Conservation (phyloP, 2,329 filamentous ascomycete species). For the Gnomoniopsis smithogilvyi region DNA sequence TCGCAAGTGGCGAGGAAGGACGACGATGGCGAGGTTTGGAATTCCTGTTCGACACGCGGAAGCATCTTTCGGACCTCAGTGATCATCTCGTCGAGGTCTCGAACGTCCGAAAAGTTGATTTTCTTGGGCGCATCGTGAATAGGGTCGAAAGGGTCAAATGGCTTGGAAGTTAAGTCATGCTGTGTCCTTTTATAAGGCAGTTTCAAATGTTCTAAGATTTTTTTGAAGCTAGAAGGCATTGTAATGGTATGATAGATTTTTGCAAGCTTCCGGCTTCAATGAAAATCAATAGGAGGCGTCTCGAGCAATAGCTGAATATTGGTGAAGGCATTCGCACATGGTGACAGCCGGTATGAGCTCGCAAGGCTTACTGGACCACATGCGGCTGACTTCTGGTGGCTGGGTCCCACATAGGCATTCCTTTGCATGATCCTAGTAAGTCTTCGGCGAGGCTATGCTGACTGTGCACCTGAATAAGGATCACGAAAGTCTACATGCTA, state of each 20-base stretch:
- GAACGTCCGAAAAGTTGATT: neutral
- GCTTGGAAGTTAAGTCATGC: neutral
- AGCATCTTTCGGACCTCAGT: neutral
- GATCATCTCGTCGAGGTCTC: neutral
- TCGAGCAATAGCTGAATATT: too few relatives aligned
- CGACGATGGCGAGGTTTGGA: neutral
- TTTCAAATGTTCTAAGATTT: neutral
- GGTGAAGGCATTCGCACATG: too few relatives aligned
- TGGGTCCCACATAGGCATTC: too few relatives aligned
- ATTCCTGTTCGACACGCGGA: neutral
- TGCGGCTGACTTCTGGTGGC: too few relatives aligned
- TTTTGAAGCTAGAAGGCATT: neutral
- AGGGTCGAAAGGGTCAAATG: neutral
- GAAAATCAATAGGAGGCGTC: too few relatives aligned
- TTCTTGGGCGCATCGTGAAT: neutral
- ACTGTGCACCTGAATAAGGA: too few relatives aligned
- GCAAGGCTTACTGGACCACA: too few relatives aligned
- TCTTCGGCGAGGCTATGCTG: too few relatives aligned
- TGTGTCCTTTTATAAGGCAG: neutral
- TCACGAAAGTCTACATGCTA: too few relatives aligned
- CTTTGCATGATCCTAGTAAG: too few relatives aligned
- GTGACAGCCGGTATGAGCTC: too few relatives aligned
- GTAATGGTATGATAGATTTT: neutral
- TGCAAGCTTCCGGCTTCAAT: neutral
- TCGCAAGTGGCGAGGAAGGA: neutral